Conservation (phyloP, 1,284 basidiomycete species). For the Austropuccinia psidii region DNA sequence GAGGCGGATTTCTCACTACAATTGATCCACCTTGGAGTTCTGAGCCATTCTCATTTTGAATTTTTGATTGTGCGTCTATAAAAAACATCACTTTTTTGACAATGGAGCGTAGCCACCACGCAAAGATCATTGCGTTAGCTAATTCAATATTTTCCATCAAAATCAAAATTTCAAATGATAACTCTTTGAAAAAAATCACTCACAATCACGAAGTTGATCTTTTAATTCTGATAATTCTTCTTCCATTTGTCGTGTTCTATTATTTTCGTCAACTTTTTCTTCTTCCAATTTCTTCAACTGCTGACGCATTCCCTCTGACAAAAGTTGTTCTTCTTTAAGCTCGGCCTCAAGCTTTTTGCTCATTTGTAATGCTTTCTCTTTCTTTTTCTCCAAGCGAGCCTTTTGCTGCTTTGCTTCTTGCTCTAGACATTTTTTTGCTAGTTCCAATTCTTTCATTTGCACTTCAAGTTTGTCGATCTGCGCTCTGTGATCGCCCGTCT, state of each 20-base stretch:
- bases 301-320: slow-evolving; percentile 4
- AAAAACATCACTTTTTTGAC: slow-evolving; percentile 35
- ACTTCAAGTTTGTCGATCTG: slow-evolving; percentile 18
- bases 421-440: not conserved
- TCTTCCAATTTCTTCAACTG: slow-evolving; percentile 28
- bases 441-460: not conserved
- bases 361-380: slow-evolving; percentile 4
- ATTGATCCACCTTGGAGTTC: slow-evolving; percentile 28
- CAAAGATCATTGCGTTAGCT: not conserved
- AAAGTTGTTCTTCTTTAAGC: slow-evolving; percentile 24
- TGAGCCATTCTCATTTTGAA: slow-evolving; percentile 18
- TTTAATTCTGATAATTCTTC: slow-evolving; percentile 22
- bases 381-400: not conserved
- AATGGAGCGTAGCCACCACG: no score
- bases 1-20: not conserved
- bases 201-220: slow-evolving; percentile 34
- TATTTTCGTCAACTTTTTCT: not conserved
- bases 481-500: not conserved
- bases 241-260: not conserved
- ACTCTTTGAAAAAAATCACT: not conserved
- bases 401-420: not conserved
- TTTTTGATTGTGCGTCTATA: slow-evolving; percentile 29
- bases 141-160: not conserved
- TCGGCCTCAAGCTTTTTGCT: slow-evolving; percentile 18
- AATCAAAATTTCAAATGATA: not conserved